Conservation (phyloP, 2,329 filamentous ascomycete genomes). For the Beauveria medogensis region DNA sequence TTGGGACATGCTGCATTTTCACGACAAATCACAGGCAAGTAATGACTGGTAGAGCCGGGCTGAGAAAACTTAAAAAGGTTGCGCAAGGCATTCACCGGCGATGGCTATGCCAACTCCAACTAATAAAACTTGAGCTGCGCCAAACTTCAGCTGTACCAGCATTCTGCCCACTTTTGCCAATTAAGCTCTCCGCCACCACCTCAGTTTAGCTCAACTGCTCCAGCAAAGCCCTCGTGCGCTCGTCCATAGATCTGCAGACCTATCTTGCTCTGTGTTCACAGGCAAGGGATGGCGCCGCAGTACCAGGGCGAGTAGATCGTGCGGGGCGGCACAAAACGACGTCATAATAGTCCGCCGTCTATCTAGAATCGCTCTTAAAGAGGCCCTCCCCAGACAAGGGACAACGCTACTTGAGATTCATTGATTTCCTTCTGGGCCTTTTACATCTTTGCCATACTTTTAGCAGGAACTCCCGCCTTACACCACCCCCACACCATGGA, state of each 20-base stretch:
- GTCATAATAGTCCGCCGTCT: neutral
- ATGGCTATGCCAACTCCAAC: too few species aligned
- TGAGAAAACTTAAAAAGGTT: too few species aligned
- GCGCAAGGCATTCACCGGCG: too few species aligned
- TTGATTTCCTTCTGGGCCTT: neutral
- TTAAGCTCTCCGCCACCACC: neutral
- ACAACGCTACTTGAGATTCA: accelerated
- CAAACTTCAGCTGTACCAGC: neutral
- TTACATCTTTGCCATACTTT: neutral
- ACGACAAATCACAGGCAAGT: too few species aligned
- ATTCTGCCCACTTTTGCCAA: neutral
- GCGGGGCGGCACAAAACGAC: neutral
- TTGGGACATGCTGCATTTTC: too few species aligned
- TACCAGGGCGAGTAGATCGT: neutral
- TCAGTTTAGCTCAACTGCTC: neutral
- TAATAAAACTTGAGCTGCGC: neutral
- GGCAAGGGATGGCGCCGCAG: neutral
- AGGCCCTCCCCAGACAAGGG: neutral
- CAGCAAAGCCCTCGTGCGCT: neutral
- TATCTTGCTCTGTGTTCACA: neutral
- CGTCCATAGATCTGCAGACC: neutral
- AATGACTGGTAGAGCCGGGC: too few species aligned
- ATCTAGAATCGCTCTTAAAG: neutral
- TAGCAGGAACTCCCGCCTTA: neutral
- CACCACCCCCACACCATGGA: neutral